Base-by-base conservation (phyloP, 2,329 filamentous ascomycete species). In the Apiospora rasikravindrae region DNA sequence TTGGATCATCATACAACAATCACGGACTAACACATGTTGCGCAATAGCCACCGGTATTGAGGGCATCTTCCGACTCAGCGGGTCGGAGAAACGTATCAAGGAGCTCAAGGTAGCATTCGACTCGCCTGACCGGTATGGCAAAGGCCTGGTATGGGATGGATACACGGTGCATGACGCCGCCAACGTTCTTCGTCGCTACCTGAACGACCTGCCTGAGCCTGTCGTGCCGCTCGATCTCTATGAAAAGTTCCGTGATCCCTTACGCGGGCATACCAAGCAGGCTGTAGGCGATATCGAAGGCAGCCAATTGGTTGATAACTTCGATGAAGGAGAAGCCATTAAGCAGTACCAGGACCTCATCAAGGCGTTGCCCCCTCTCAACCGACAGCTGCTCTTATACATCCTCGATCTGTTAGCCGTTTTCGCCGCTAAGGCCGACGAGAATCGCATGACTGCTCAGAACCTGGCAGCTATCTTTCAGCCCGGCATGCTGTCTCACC, bases 81-180 rank as follows among this genome's bases (percentile, higher is more conserved):
- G 96, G 69, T 98, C 96, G 47, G 96, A 98, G 80, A 98, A 98
- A 84, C 93, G 96, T 74, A 99, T 99, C 85, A 99, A 98, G 82
- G 96, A 98, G 82, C 89, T 99, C 42, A 96, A 97, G 82, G 90
- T 89, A 40, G 89, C 94, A 3, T 99, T 99, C 83, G 94, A 98
- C 83, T 97, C 96, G 0, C 96, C 96, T 53, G 94, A 97, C 78
- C 90, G 95, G 77, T 99, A 98, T 81, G 96, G 96, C 71, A 99
- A 99, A 83, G 96, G 96, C 22, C 88, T 99, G 37, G 94, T 98
- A 78, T 99, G 96, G 96, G 93, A 94, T 67, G 96, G 96, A 67
- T 99, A 98, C 82, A 99, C 96, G 0, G 96, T 99, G 57, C 96
- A 99, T 83, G 96, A 99, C 87, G 96, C 96, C 37, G 95, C 96